Evolutionary conservation across 1,284 basidiomycete genomes (phyloP).

Genomic region (Boletus sp.): DNA sequence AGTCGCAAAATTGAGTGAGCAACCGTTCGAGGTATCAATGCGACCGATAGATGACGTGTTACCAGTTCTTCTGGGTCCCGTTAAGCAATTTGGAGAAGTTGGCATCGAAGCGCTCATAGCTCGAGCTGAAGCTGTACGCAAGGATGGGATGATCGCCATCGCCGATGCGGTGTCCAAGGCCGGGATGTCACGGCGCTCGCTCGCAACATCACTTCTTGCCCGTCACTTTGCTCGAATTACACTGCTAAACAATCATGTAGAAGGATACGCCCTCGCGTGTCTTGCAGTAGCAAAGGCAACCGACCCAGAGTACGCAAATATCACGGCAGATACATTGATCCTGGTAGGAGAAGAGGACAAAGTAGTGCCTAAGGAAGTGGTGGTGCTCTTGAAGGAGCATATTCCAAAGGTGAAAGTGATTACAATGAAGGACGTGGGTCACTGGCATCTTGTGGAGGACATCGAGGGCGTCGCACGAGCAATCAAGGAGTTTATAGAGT

Average conservation of each 20-base stretch:
- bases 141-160: slow-evolving; percentile 8
- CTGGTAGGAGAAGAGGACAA: slow-evolving; percentile 8
- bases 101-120: not conserved
- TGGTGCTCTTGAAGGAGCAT: slow-evolving; percentile 4
- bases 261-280: not conserved
- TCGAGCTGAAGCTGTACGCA: slow-evolving; percentile 2
- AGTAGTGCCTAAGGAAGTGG: not conserved
- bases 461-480: slow-evolving; percentile 1
- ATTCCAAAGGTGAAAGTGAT: not conserved
- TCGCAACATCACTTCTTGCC: slow-evolving; percentile 2
- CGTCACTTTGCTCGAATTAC: slow-evolving; percentile 5
- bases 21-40: not conserved
- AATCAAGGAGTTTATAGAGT: slow-evolving; percentile 2
- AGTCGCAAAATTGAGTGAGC: slow-evolving; percentile 5
- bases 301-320: not conserved
- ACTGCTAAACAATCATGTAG: slow-evolving; percentile 1
- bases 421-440: slow-evolving; percentile 7
- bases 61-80: not conserved
- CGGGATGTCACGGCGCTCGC: slow-evolving; percentile 5
- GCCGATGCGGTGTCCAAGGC: not conserved
- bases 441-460: slow-evolving; percentile 7
- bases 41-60: not conserved
- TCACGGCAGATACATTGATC: slow-evolving; percentile 7
- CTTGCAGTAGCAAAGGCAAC: not conserved
- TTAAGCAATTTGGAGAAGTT: not conserved